phyloP scores from a whole-genome alignment of 2,329 filamentous ascomycete species.

The Aspergillus floridensis region DNA sequence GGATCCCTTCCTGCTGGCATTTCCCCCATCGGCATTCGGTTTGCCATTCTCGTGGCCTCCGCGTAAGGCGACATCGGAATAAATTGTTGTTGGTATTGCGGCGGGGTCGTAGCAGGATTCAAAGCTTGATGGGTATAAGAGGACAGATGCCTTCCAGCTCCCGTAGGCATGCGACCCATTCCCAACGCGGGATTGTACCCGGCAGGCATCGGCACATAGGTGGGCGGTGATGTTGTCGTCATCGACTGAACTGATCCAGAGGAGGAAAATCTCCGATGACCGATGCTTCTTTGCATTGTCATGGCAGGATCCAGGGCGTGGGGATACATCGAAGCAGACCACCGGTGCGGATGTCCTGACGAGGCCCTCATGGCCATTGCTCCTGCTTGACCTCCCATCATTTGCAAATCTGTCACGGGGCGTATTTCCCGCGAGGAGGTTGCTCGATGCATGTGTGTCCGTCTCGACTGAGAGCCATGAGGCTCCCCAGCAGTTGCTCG shows the following conservation, averaged over 20 bases:
- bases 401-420: slow-evolving; percentile 39
- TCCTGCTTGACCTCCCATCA: slow-evolving; percentile 20
- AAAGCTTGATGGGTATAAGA: slow-evolving; percentile 29
- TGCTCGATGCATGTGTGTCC: slow-evolving; percentile 30
- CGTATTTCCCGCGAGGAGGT: slow-evolving; percentile 40
- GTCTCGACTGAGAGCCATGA: slow-evolving; percentile 23
- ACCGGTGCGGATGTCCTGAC: slow-evolving; percentile 29
- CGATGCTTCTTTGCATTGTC: slow-evolving; percentile 23
- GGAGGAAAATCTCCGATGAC: slow-evolving; percentile 34
- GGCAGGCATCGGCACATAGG: slow-evolving; percentile 26
- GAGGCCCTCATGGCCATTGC: slow-evolving; percentile 21
- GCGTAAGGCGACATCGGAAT: slow-evolving; percentile 29
- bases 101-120: slow-evolving; percentile 32
- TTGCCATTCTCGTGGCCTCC: slow-evolving; percentile 23
- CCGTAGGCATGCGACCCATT: slow-evolving; percentile 18
- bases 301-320: slow-evolving; percentile 28
- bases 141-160: slow-evolving; percentile 26
- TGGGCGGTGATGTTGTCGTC: slow-evolving; percentile 24
- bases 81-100: slow-evolving; percentile 31
- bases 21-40: slow-evolving; percentile 28
- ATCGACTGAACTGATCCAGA: slow-evolving; percentile 29
- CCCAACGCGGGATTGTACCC: slow-evolving; percentile 29
- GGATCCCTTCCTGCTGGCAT: slow-evolving; percentile 23
- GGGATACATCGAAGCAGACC: slow-evolving; percentile 32
- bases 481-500: slow-evolving; percentile 24